Conservation (phyloP, 192 early-diverging fungal genomes). For the Gamsiella multidivaricata region DNA sequence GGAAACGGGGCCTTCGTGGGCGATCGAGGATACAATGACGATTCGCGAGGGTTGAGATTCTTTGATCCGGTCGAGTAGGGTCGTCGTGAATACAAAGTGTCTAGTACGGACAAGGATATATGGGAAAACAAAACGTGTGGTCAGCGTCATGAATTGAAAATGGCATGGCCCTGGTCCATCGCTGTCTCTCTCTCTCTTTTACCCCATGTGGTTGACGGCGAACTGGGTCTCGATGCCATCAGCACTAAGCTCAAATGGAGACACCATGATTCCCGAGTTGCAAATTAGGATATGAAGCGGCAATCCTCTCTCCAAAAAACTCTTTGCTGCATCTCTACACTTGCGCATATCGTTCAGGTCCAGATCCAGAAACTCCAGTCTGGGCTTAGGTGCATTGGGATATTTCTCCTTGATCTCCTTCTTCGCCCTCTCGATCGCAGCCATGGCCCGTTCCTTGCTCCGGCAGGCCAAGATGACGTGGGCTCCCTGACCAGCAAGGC, state of each 20-base stretch:
- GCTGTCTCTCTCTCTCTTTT: neutral
- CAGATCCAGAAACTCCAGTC: conserved; percentile 49
- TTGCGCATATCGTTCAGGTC: conserved; percentile 34
- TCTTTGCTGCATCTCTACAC: conserved; percentile 23
- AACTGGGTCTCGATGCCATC: conserved; percentile 60
- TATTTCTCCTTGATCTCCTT: conserved; percentile 24
- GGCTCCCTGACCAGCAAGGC: conserved; percentile 21
- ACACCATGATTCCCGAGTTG: conserved; percentile 51
- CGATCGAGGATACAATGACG: conserved; percentile 49
- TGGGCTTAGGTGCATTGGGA: conserved; percentile 14
- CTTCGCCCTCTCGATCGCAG: conserved; percentile 3
- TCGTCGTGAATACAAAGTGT: conserved; percentile 44
- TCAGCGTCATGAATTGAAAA: no score
- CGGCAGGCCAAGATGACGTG: conserved; percentile 42
- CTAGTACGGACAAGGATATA: neutral
- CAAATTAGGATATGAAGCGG: conserved; percentile 62
- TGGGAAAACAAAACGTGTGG: neutral
- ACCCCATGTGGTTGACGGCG: conserved; percentile 61
- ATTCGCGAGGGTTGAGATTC: conserved; percentile 55
- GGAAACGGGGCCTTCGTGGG: conserved; percentile 3
- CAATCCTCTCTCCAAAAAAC: conserved; percentile 39
- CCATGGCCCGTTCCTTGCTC: no score
- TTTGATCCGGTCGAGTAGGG: conserved; percentile 45
- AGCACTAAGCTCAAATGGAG: conserved; percentile 35
- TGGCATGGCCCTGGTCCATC: no score